Base-by-base conservation (phyloP, 1,139 yeast genomes). In the Yamadazyma sp. region DNA sequence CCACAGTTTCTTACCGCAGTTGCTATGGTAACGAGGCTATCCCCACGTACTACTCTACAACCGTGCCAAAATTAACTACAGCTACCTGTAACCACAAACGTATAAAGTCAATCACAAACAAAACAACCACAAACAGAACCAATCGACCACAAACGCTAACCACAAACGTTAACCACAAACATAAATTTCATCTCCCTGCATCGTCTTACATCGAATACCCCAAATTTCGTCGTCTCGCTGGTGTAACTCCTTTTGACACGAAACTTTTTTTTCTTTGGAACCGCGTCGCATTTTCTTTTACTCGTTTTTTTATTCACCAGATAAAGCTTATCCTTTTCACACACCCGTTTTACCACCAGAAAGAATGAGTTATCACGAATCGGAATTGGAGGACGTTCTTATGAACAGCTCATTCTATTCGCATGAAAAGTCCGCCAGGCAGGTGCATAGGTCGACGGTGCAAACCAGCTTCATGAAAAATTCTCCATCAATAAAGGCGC, bases 401-500 rank as follows among this genome's bases (percentile, higher is more conserved):
- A 38, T 50, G 53, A 49, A 46, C 33, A 45, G 49, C 33, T 47
- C 51, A 25, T 50, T 50, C 41, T 50, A 47, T 34, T 44, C 50
- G 2, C 31, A 44, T 20, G 46, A 50, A n/a, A 32, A 42, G 33
- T 20, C 37, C 23, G 12, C 27, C 37, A 41, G 14, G 26, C 45
- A 24, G 11, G 34, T 31, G 27, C 29, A 33, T 15, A 12, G 31
- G 2, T 20, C 36, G n/a, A 40, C 38, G 23, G 52, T 42, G 2
- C 50, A 50, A 54, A 73, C 82, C 2, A 63, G 74, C 34, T 70
- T 77, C 31, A 75, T 78, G 73, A 66, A 67, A 35, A 64, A 64
- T 24, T 75, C 81, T 33, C 83, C 83, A 6, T 74, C 80, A 30
- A 67, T 78, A 51, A 74, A 72, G 48, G 80, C 80, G 1, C 59